phyloP scores from a whole-genome alignment of 805 yeast genomes.

The Brettanomyces anomalus region DNA sequence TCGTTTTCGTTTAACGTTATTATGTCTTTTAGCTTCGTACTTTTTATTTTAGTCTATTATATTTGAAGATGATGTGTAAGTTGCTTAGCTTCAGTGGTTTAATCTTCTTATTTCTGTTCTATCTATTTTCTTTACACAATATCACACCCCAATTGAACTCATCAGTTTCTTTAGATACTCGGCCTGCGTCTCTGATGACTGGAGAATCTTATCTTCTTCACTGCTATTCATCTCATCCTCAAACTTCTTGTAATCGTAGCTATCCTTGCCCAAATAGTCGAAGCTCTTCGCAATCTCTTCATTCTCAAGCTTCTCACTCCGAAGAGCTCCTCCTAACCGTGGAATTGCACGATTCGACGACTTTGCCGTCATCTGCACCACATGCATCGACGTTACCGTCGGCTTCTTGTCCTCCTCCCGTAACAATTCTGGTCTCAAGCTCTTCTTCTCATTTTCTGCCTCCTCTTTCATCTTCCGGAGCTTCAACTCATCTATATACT shows the following conservation, averaged over 20 bases:
- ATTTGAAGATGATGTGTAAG: too few species aligned
- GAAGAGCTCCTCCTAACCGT: slow-evolving; percentile 60
- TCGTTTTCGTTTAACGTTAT: background rate
- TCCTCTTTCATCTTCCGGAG: slow-evolving; percentile 30
- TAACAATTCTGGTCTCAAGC: slow-evolving; percentile 70
- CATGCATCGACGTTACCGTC: slow-evolving; percentile 40
- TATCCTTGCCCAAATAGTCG: background rate
- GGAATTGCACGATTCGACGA: slow-evolving; percentile 48
- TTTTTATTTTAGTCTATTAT: background rate
- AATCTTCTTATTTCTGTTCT: background rate
- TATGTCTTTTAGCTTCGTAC: background rate
- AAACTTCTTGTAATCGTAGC: slow-evolving; percentile 4
- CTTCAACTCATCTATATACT: slow-evolving; percentile 55
- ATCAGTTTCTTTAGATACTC: slow-evolving; percentile 26
- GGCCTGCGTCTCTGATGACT: slow-evolving; percentile 18
- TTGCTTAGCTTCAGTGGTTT: too few species aligned
- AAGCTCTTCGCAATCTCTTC: slow-evolving; percentile 41
- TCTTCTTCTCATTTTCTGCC: slow-evolving; percentile 27
- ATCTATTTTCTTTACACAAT: background rate
- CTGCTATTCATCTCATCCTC: slow-evolving; percentile 3
- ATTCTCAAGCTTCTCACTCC: slow-evolving; percentile 52
- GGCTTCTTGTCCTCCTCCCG: slow-evolving; percentile 30
- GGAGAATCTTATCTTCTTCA: slow-evolving; percentile 6
- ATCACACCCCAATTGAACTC: slow-evolving; percentile 7
- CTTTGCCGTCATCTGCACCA: slow-evolving; percentile 72